Percentiles rank a stretch among this genome's conserved stretches.
Conservation (phyloP, 1,139 yeast species). For the Scheffersomyces titani region DNA sequence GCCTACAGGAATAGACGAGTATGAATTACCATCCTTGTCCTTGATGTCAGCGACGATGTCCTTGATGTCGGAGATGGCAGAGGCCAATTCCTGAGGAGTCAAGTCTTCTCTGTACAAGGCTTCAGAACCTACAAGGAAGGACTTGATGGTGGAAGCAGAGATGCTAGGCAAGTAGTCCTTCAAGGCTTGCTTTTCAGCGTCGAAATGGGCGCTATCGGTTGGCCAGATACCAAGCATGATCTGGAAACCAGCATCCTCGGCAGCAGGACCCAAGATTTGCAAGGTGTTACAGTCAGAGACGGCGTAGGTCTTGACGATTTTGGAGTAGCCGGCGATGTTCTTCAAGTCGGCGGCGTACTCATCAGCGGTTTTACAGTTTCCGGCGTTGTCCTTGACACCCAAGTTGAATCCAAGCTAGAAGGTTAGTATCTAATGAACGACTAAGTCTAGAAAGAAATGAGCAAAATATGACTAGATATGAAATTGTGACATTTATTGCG, state of each 20-base stretch:
- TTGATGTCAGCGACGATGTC: constrained; percentile 55
- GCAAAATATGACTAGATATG: not conserved
- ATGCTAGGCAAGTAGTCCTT: constrained; percentile 66
- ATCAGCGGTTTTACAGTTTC: constrained; percentile 67
- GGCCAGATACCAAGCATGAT: constrained; percentile 90
- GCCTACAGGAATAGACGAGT: constrained; percentile 74
- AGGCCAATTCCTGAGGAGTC: constrained; percentile 68
- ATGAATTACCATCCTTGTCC: constrained; percentile 82
- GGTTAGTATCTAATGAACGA: constrained; percentile 20
- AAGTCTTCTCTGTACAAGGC: constrained; percentile 85
- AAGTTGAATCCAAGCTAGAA: constrained; percentile 68
- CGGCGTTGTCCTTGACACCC: constrained; percentile 71
- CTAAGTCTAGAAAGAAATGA: not conserved
- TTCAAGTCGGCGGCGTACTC: constrained; percentile 70
- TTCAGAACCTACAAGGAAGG: constrained; percentile 87
- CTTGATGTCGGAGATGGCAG: constrained; percentile 60
- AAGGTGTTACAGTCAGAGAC: constrained; percentile 87
- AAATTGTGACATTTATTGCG: not conserved
- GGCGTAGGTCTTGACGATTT: constrained; percentile 77
- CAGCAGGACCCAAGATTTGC: constrained; percentile 82
- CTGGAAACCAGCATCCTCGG: constrained; percentile 71
- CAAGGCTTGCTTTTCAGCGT: constrained; percentile 70
- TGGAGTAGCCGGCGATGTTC: constrained; percentile 55
- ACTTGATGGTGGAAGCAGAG: constrained; percentile 66
- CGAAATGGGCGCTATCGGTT: constrained; percentile 72